Evolutionary conservation across 192 early-diverging fungal species (phyloP).

Genomic region (Rhizoclosmatium sp.): DNA sequence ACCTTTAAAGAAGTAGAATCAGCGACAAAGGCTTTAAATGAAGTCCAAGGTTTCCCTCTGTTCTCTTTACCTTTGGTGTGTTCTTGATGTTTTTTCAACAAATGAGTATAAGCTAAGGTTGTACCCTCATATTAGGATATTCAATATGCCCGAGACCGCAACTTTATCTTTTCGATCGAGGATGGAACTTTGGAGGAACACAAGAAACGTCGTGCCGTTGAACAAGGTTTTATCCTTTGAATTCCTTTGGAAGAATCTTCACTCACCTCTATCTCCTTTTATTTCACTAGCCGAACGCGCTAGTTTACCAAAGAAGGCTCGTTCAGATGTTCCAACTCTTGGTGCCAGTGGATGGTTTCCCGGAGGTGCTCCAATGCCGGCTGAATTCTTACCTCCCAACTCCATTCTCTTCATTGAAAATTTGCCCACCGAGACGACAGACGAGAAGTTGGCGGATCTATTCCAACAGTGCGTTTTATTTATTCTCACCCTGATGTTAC

Average conservation of each 20-base stretch:
- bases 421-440: constrained; percentile 75
- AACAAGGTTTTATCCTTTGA: constrained; percentile 50
- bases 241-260: neutral
- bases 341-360: constrained; percentile 42
- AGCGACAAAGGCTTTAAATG: constrained; percentile 79
- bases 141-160: constrained; percentile 57
- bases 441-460: constrained; percentile 65
- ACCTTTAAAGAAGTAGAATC: constrained; percentile 76
- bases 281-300: constrained; percentile 19
- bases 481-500: constrained; percentile 19
- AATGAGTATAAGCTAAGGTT: neutral
- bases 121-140: constrained; percentile 49
- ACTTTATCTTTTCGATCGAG: constrained; percentile 66
- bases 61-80: constrained; percentile 86
- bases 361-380: constrained; percentile 55
- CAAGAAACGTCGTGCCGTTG: constrained; percentile 61
- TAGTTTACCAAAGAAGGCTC: constrained; percentile 30
- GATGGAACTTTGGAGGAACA: constrained; percentile 76
- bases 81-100: neutral
- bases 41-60: constrained; percentile 84
- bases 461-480: constrained; percentile 74
- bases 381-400: constrained; percentile 87
- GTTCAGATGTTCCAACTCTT: constrained; percentile 30
- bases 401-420: constrained; percentile 94
- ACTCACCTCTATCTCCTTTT: constrained; percentile 5